Base-by-base conservation (phyloP, 768 basidiomycete genomes). In the Kwoniella pini region DNA sequence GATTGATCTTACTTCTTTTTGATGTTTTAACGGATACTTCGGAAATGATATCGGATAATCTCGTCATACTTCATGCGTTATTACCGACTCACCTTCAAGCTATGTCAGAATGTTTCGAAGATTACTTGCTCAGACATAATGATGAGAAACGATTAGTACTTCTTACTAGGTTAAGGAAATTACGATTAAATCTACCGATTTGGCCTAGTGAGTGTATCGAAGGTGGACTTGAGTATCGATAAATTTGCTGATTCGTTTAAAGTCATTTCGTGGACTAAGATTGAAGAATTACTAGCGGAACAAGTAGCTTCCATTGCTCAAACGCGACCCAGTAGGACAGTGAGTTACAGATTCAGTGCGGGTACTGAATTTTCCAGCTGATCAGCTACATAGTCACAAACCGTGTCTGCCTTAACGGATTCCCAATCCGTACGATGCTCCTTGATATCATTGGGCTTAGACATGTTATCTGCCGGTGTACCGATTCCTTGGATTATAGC, bases 251-350 rank as follows among this genome's bases (percentile, higher is more conserved):
- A 54, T 42, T 10, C 13, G 7, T 11, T 3, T 33, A 4, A 30
- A 71, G 69, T 74, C 5, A 27, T 74, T 12, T 64, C 68, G 1
- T 74, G 72, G 72, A 31, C 19, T 9, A 51, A 42, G 15, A 57
- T 74, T n/a, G 72, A 74, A 40, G 64, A 62, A 28, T 45, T 74
- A 6, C 24, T 73, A n/a, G 62, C 54, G 4, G 72, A 73, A 43
- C 42, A 59, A 30, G 62, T 61, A 7, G 48, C 60, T 28, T 51
- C 60, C 3, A 55, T 68, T 17, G 48, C 42, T 17, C 67, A 72
- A 24, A 39, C 65, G 0, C 50, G 40, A 9, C 59, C 65, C 3
- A 60, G 57, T 7, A 40, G 61, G 57, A 52, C 63, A 24, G 64
- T 71, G 26, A 56, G 70, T 46, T 7, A 13, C 11, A 27, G 31